Evolutionary conservation across 345 rosid genomes (phyloP).

Genomic region (Turnera subulata): DNA sequence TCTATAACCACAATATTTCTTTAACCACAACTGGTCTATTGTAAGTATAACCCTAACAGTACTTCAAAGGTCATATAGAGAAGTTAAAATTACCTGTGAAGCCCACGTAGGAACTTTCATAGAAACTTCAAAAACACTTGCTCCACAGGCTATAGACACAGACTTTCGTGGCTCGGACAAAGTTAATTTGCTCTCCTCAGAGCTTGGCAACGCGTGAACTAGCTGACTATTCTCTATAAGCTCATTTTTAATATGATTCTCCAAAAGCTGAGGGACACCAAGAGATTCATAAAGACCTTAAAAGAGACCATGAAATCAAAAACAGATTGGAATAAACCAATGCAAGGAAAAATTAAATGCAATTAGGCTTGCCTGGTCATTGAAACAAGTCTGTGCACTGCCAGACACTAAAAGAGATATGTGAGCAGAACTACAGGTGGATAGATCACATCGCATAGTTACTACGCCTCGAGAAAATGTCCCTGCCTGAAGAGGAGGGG

Average conservation of each 20-base stretch:
- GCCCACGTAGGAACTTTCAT: constrained; percentile 98
- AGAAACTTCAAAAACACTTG: constrained; percentile 88
- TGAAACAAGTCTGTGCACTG: constrained; percentile 95
- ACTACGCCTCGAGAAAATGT: constrained; percentile 96
- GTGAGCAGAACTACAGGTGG: constrained; percentile 87
- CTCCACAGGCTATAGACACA: constrained; percentile 90
- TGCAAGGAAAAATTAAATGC: background rate
- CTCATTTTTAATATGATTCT: constrained; percentile 92
- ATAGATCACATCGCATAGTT: constrained; percentile 96
- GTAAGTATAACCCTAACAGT: no score
- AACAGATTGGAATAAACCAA: background rate
- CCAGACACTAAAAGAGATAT: constrained; percentile 93
- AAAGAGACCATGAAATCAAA: background rate
- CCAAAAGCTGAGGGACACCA: constrained; percentile 61
- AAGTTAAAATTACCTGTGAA: constrained; percentile 61
- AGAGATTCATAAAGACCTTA: background rate
- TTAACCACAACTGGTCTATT: no score
- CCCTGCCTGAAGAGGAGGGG: constrained; percentile 99
- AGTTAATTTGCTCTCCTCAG: constrained; percentile 48
- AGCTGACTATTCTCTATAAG: constrained; percentile 70
- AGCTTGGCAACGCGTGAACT: constrained; percentile 58
- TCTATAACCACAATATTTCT: no score
- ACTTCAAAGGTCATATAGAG: background rate
- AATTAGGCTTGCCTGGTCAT: constrained; percentile 74
- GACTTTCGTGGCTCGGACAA: constrained; percentile 82